These are phyloP conservation scores for Phytophthora brassicae DNA, from an alignment of 352 stramenopile genomes.

Conservation along the genomic window DNA sequence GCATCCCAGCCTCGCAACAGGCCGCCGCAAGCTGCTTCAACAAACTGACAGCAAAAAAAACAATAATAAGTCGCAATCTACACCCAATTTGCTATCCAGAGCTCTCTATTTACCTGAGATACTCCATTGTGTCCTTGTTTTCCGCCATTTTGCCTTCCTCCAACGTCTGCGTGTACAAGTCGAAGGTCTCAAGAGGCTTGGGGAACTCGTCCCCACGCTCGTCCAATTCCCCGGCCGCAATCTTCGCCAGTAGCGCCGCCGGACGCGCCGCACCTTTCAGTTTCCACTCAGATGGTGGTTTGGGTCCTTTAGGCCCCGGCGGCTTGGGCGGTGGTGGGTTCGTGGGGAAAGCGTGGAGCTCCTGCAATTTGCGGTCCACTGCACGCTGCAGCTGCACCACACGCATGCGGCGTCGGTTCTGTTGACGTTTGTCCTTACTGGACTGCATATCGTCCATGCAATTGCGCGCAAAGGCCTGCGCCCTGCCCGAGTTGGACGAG, in stretches of 20 bases:
- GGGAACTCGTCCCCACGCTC: constrained; percentile 73
- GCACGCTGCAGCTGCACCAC: constrained; percentile 79
- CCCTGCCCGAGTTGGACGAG: constrained; percentile 42
- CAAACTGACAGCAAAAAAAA: constrained; percentile 15
- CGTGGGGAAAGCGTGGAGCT: constrained; percentile 62
- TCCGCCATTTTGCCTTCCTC: constrained; percentile 56
- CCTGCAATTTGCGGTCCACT: constrained; percentile 69
- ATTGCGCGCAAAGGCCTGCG: constrained; percentile 61
- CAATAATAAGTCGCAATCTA: constrained; percentile 3
- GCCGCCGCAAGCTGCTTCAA: constrained; percentile 74
- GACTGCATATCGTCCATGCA: constrained; percentile 62
- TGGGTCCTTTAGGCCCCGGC: constrained; percentile 54
- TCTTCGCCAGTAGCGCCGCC: constrained; percentile 70
- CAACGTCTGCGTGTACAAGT: constrained; percentile 66
- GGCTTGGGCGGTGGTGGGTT: constrained; percentile 40
- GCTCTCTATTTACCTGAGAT: constrained; percentile 47
- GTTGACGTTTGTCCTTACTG: constrained; percentile 62
- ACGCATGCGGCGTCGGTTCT: constrained; percentile 73
- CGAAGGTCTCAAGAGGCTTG: constrained; percentile 75
- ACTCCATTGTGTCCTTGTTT: constrained; percentile 66
- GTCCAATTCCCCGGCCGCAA: constrained; percentile 78
- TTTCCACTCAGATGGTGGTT: constrained; percentile 69
- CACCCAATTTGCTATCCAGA: neutral
- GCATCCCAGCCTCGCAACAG: constrained; percentile 72
- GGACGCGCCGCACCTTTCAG: constrained; percentile 75